Percentiles rank a stretch among this genome's conserved stretches.
Conservation (phyloP, 1,284 basidiomycete genomes). For the Pseudozyma hubeiensis region DNA sequence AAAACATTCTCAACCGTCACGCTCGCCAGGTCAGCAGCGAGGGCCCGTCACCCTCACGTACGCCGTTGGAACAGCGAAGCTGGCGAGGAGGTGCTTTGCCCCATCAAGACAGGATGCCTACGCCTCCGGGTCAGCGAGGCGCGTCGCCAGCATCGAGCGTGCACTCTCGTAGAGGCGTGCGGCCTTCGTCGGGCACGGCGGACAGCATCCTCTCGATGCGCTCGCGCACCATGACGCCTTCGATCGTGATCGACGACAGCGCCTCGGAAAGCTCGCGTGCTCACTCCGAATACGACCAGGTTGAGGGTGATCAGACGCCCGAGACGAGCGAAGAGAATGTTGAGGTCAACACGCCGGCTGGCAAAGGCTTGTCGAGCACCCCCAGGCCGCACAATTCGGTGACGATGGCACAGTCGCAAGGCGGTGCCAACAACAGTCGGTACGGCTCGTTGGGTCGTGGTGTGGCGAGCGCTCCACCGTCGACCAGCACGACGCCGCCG, state of each 20-base stretch:
- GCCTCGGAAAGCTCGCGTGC: conserved; percentile 52
- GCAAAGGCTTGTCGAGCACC: conserved; percentile 34
- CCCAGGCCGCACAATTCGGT: conserved; percentile 16
- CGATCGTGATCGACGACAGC: conserved; percentile 61
- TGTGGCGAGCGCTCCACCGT: conserved; percentile 30
- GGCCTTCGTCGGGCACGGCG: conserved; percentile 38
- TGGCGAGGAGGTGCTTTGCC: conserved; percentile 35
- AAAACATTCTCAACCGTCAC: conserved; percentile 45
- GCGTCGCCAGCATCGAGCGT: conserved; percentile 36
- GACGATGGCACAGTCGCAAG: conserved; percentile 19
- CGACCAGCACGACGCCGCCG: conserved; percentile 28
- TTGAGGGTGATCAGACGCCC: conserved; percentile 56
- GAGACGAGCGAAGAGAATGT: conserved; percentile 63
- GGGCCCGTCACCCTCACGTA: conserved; percentile 17
- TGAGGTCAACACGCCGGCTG: conserved; percentile 34
- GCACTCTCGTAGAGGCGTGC: conserved; percentile 30
- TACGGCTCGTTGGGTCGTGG: conserved; percentile 36
- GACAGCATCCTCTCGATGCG: conserved; percentile 52
- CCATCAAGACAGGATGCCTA: conserved; percentile 20
- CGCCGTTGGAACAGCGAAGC: conserved; percentile 43
- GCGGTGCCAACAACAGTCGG: conserved; percentile 11
- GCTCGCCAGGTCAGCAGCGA: conserved; percentile 41
- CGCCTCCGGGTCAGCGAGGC: conserved; percentile 34
- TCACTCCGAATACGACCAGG: conserved; percentile 37
- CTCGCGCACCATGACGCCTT: conserved; percentile 51